These are phyloP conservation scores for Marasmius sp. DNA, from an alignment of 1,284 basidiomycete genomes.

Conservation along the genomic window DNA sequence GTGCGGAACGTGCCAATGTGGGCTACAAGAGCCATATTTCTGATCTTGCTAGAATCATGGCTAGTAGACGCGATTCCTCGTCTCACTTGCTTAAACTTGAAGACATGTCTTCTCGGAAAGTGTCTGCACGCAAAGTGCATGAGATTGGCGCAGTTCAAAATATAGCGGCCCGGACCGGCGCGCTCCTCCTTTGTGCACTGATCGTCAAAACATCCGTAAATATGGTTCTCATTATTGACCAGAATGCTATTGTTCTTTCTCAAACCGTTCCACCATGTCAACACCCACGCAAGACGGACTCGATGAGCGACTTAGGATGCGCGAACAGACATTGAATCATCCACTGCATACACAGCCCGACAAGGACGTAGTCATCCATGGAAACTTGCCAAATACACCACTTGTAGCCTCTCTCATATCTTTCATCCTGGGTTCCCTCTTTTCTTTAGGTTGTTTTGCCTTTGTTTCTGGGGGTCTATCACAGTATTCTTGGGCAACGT, in stretches of 20 bases:
- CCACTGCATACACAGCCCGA: constrained; percentile 58
- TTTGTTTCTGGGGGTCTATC: constrained; percentile 47
- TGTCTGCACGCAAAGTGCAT: neutral
- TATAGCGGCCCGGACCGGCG: neutral
- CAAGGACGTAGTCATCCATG: constrained; percentile 33
- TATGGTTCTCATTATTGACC: neutral
- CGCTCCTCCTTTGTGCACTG: neutral
- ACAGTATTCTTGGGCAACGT: constrained; percentile 58
- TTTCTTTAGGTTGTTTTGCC: constrained; percentile 52
- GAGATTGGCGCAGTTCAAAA: neutral
- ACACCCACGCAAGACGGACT: constrained; percentile 30
- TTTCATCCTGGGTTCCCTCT: constrained; percentile 69
- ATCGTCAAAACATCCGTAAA: neutral
- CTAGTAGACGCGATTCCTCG: constrained; percentile 31
- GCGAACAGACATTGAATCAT: constrained; percentile 33
- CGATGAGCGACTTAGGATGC: constrained; percentile 48
- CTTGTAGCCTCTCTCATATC: constrained; percentile 72
- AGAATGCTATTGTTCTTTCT: constrained; percentile 7
- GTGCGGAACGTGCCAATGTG: constrained; percentile 64
- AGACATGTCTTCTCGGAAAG: constrained; percentile 3
- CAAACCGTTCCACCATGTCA: neutral
- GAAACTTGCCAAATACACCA: constrained; percentile 82
- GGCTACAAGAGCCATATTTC: constrained; percentile 82
- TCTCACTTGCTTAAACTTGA: constrained; percentile 15
- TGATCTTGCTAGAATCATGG: constrained; percentile 47